Evolutionary conservation across 2,329 filamentous ascomycete genomes (phyloP).

Genomic region (Didymella arachidicola): DNA sequence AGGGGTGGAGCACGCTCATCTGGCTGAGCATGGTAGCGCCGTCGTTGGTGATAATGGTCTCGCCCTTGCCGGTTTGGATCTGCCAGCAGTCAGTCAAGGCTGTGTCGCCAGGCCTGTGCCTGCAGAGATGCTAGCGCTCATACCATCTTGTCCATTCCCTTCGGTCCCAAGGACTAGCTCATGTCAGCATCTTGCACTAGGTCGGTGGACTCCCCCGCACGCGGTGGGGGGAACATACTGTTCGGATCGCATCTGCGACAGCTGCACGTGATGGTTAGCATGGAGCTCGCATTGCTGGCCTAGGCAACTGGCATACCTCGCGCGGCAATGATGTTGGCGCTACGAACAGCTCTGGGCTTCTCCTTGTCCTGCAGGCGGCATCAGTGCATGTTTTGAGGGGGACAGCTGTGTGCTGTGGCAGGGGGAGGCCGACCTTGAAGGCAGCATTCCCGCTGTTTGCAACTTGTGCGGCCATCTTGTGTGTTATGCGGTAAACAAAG

Average conservation of each 20-base stretch:
- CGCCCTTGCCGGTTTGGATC: slow-evolving; percentile 93
- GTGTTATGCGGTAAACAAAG: slow-evolving; percentile 22
- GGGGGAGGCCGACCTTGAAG: slow-evolving; percentile 63
- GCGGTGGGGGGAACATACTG: slow-evolving; percentile 58
- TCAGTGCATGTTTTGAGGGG: slow-evolving; percentile 51
- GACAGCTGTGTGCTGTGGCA: not conserved
- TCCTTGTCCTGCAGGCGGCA: slow-evolving; percentile 74
- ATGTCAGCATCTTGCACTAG: slow-evolving; percentile 31
- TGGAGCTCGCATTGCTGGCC: slow-evolving; percentile 27
- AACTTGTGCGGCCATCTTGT: slow-evolving; percentile 47
- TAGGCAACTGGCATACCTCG: slow-evolving; percentile 68
- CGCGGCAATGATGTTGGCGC: slow-evolving; percentile 95
- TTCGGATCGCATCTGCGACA: slow-evolving; percentile 96
- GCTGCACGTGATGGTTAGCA: slow-evolving; percentile 62
- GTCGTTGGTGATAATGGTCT: slow-evolving; percentile 99
- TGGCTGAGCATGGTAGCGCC: slow-evolving; percentile 99
- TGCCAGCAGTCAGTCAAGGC: not conserved
- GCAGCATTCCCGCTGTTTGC: slow-evolving; percentile 63
- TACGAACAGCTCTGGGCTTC: slow-evolving; percentile 97
- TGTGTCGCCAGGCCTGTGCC: slow-evolving; percentile 28
- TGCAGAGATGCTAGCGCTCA: slow-evolving; percentile 23
- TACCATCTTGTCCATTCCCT: slow-evolving; percentile 97
- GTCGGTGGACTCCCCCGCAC: slow-evolving; percentile 28
- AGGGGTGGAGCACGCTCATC: slow-evolving; percentile 99
- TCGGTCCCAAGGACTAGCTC: slow-evolving; percentile 79